These are phyloP conservation scores for Zygoascus biomembranicola DNA, from an alignment of 805 yeast species.

Conservation along the genomic window DNA sequence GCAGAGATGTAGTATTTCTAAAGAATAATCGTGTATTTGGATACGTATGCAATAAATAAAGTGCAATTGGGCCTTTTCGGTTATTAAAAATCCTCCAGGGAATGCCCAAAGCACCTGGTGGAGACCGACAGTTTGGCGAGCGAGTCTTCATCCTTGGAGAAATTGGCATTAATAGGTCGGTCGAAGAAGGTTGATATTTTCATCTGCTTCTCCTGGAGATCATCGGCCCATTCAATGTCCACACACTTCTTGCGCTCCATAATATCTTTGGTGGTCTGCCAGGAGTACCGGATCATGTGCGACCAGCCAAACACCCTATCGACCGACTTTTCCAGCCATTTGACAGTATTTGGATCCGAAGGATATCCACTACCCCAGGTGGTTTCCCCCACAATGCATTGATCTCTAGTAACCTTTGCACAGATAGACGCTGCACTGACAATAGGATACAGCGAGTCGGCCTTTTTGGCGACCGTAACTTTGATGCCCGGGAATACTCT, in stretches of 20 bases:
- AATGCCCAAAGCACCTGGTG: conserved; percentile 6
- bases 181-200: conserved; percentile 4
- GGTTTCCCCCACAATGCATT: conserved; percentile 33
- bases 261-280: conserved; percentile 87
- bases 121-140: not conserved
- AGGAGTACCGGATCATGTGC: conserved; percentile 67
- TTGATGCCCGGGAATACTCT: conserved; percentile 58
- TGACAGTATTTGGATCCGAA: conserved; percentile 77
- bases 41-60: too few relatives aligned
- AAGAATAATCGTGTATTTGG: too few relatives aligned
- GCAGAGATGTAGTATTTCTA: too few relatives aligned
- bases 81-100: not conserved
- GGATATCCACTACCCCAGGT: conserved; percentile 90
- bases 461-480: conserved; percentile 86
- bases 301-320: conserved; percentile 86
- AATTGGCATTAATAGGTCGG: not conserved
- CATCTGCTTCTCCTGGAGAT: conserved; percentile 7
- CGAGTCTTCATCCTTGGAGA: not conserved
- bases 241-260: conserved; percentile 33
- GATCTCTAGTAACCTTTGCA: conserved; percentile 93
- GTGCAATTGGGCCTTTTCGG: not conserved
- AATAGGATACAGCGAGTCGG: conserved; percentile 85
- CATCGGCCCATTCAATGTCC: conserved; percentile 17
- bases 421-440: conserved; percentile 93
- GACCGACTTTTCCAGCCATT: conserved; percentile 58